Base-by-base conservation (phyloP, 805 yeast genomes). In the Vanderwaltozyma tropicalis region DNA sequence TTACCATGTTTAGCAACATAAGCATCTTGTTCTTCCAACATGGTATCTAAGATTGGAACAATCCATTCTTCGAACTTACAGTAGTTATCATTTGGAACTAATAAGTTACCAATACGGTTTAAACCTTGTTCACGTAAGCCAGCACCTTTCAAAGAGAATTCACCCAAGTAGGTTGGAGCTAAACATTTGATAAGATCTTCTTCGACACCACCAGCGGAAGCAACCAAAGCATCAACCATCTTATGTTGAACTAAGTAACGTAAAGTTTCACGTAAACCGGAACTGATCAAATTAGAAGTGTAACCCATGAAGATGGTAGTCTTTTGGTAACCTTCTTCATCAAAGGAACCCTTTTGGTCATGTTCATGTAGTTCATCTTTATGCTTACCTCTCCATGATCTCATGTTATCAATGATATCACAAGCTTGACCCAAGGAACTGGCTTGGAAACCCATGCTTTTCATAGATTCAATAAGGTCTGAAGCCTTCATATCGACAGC, bases 41-140 rank as follows among this genome's bases (percentile, higher is more conserved):
- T 77, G 32, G 68, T 75, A 55, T 87, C 95, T 54, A 92, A 71
- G 39, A 92, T 73, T 26, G 99, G 99, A 25, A 92, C 94, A 48
- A 94, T 84, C 98, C 98, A 92, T 61, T 94, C 98, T 64, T 92
- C 99, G 57, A 92, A 92, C 57, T 77, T 78, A 68, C 97, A 89
- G 68, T 92, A 92, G 67, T 92, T 92, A 61, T 92, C 98, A 59
- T 92, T 92, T 40, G 99, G 99, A 37, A 92, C 97, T 49, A 92
- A 71, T 61, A 92, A 70, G 61, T 92, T 94, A 45, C 99, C 99
- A 53, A 94, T 92, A 64, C 99, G 80, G 68, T 92, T 92, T 81
- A 92, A 78, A 45, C 99, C 99, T 61, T 87, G 80, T 35, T 86
- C 95, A 62, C 99, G 78, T 45, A 92, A 72, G 34, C 71, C 68